Base-by-base conservation (phyloP, 257 asterid species). In the Primulina tabacum region DNA sequence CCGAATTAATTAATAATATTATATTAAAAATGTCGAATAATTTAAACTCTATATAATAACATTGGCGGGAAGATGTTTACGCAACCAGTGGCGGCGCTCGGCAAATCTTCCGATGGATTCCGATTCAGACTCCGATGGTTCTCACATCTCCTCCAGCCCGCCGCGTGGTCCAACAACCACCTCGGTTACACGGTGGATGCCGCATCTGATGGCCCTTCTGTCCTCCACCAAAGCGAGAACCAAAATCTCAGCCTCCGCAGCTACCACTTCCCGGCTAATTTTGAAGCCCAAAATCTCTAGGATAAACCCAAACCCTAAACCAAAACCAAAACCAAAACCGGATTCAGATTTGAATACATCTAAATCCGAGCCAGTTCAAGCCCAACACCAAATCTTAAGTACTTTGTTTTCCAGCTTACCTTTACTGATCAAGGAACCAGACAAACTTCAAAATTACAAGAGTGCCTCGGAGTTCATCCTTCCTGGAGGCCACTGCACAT, bases 61-160 rank as follows among this genome's bases (percentile, higher is more conserved):
- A 0, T 47, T 47, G 18, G 55, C 55, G 18, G 55, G 18, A 47
- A 28, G 18, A 47, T 47, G 6, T 14, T 6, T 12, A 12, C 0
- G 55, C 18, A 12, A 47, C 55, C 52, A 40, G 52, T 40, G 52
- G 12, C 43, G 43, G 43, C 12, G 10, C 52, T 40, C 6, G 55
- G 55, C 18, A 47, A 47, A 47, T 60, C 50, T 3, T 12, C 73
- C 71, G 7, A 93, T 93, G 99, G 90, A 86, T 59, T 82, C 87
- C 78, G 92, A 85, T 71, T 83, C 93, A 69, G 92, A 88, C 71
- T 90, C 99, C 57, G 95, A 68, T 69, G 96, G 87, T n/a, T 93
- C 96, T 73, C 90, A 93, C 78, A 68, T 93, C 70, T 93, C 97
- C 61, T 83, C 95, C 76, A 85, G 96, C 8, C 98, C 95, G 32